Conservation (phyloP, 805 yeast species). For the Teunomyces gatunensis region DNA sequence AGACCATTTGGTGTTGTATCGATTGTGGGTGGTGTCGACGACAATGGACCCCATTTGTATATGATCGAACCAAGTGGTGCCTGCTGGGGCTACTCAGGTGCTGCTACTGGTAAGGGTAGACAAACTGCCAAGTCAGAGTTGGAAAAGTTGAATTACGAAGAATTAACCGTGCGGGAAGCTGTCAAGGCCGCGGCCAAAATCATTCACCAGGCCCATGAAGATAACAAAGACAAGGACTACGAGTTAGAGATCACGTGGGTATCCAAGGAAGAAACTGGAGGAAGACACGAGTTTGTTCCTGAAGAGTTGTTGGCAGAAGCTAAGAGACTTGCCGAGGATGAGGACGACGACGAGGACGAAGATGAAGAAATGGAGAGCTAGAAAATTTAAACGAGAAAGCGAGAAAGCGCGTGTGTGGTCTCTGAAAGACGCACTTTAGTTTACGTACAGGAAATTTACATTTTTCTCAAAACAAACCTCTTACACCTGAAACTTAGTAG, state of each 20-base stretch:
- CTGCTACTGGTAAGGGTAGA: constrained; percentile 98
- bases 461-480: constrained; percentile 2
- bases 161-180: constrained; percentile 73
- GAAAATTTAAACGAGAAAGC: background rate
- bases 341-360: constrained; percentile 79
- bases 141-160: constrained; percentile 79
- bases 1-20: constrained; percentile 96
- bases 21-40: constrained; percentile 91
- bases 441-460: constrained; percentile 2
- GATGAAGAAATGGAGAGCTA: constrained; percentile 39
- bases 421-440: background rate
- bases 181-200: constrained; percentile 92
- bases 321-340: constrained; percentile 75
- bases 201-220: constrained; percentile 93
- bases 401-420: too few relatives aligned
- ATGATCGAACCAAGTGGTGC: constrained; percentile 98
- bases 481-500: background rate
- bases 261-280: constrained; percentile 69
- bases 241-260: constrained; percentile 95
- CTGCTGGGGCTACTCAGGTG: constrained; percentile 96
- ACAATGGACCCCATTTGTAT: constrained; percentile 85
- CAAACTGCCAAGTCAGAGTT: constrained; percentile 97
- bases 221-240: constrained; percentile 94
- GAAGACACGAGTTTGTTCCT: constrained; percentile 78
- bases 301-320: constrained; percentile 81